phyloP scores from a whole-genome alignment of 192 early-diverging fungal species.

The Linderina pennispora region DNA sequence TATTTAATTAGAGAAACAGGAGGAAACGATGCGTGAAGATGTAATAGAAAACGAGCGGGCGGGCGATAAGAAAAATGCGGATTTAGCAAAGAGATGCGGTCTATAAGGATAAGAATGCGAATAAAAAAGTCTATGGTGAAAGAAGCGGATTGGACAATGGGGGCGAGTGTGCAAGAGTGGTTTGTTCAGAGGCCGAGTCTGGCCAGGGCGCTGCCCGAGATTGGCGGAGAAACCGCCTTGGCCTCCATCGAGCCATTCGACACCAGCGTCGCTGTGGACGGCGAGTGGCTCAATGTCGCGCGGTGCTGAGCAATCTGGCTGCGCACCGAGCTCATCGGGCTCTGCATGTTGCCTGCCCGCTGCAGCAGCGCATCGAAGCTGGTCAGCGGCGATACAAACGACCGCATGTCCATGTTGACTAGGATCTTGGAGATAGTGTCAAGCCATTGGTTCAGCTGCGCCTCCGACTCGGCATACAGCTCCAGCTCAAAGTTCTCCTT shows the following conservation, averaged over 20 bases:
- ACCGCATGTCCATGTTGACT: conserved; percentile 43
- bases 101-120: no score
- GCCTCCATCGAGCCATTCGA: conserved; percentile 13
- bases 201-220: no score
- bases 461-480: conserved; percentile 34
- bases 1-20: no score
- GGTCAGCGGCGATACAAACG: conserved; percentile 39
- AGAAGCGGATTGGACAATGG: no score
- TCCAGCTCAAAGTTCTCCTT: conserved; percentile 37
- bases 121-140: no score
- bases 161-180: no score
- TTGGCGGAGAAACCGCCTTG: no score
- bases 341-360: conserved; percentile 26
- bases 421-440: conserved; percentile 36
- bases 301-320: conserved; percentile 32
- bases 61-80: no score
- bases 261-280: conserved; percentile 26
- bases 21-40: no score
- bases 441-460: conserved; percentile 30
- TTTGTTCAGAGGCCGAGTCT: no score
- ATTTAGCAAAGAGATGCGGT: no score
- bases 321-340: conserved; percentile 26
- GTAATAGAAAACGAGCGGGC: no score
- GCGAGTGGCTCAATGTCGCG: conserved; percentile 5
- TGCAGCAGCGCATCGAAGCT: conserved; percentile 44